Conservation (phyloP, 768 basidiomycete genomes). For the Galerina marginata region DNA sequence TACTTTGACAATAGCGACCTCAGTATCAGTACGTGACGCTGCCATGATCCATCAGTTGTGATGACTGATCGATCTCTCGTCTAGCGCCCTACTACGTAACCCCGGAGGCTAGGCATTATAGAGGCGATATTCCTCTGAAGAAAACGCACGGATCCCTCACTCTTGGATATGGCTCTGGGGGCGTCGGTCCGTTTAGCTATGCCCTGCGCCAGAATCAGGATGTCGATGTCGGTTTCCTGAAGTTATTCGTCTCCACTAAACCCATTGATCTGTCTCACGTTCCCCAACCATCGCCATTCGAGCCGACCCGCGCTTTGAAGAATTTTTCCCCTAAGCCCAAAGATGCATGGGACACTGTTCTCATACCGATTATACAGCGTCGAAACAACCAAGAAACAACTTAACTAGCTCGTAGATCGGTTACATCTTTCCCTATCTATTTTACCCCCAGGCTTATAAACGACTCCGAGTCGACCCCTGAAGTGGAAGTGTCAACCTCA, state of each 20-base stretch:
- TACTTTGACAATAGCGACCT: slow-evolving; percentile 23
- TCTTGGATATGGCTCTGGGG: slow-evolving; percentile 17
- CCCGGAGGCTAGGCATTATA: background rate
- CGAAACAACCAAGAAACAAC: background rate
- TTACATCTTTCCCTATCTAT: background rate
- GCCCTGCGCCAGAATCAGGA: slow-evolving; percentile 15
- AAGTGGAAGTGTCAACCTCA: too few species aligned
- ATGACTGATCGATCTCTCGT: background rate
- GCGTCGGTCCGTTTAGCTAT: slow-evolving; percentile 11
- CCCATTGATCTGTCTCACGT: slow-evolving; percentile 15
- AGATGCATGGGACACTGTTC: slow-evolving; percentile 6
- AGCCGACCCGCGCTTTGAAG: background rate
- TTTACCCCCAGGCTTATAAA: too few species aligned
- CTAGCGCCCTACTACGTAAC: slow-evolving; percentile 16
- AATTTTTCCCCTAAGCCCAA: background rate
- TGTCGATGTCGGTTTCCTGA: slow-evolving; percentile 23
- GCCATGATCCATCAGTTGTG: background rate
- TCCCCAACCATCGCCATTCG: slow-evolving; percentile 1
- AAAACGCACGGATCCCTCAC: slow-evolving; percentile 12
- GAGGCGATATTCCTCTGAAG: slow-evolving; percentile 8
- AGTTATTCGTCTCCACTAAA: slow-evolving; percentile 17
- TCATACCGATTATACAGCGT: slow-evolving; percentile 12
- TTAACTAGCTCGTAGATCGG: background rate
- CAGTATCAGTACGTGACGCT: slow-evolving; percentile 14
- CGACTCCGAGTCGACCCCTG: too few species aligned